A percentile compares a stretch with the other conserved stretches of the same genome.
phyloP scores from a whole-genome alignment of 2,329 filamentous ascomycete species.

The Helicocarpus griseus region DNA sequence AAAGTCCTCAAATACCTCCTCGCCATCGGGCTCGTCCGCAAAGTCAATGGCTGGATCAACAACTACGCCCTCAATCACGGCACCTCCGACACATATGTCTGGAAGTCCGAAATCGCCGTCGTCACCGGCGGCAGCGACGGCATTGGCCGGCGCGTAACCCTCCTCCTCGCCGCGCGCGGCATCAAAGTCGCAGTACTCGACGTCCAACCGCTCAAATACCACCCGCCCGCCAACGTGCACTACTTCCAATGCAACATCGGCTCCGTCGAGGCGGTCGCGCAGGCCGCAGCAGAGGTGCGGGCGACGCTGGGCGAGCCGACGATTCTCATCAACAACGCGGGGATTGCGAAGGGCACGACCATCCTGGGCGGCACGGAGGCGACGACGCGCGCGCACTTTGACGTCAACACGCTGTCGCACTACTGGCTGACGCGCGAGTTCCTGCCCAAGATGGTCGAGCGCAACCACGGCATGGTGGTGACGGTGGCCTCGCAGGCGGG shows the following conservation, averaged over 20 bases:
- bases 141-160: constrained; percentile 59
- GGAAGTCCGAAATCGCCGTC: constrained; percentile 60
- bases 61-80: constrained; percentile 39
- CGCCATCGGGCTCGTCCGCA: constrained; percentile 42
- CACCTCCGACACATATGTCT: constrained; percentile 32
- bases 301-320: constrained; percentile 52
- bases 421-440: constrained; percentile 60
- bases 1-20: constrained; percentile 46
- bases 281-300: constrained; percentile 43
- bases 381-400: constrained; percentile 58
- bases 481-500: constrained; percentile 58
- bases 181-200: constrained; percentile 65
- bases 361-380: constrained; percentile 50
- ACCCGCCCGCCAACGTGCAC: constrained; percentile 36
- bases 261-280: constrained; percentile 44
- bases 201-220: constrained; percentile 47
- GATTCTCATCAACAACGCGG: constrained; percentile 64
- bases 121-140: constrained; percentile 67
- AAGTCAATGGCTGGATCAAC: constrained; percentile 44
- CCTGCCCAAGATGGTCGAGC: constrained; percentile 52
- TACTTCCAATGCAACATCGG: constrained; percentile 64
- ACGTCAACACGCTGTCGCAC: constrained; percentile 60
- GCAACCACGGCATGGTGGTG: constrained; percentile 63
- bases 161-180: constrained; percentile 53
- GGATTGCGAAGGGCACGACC: constrained; percentile 50